phyloP scores from a whole-genome alignment of 176 grass and related monocot species.

The Secale cereale region DNA sequence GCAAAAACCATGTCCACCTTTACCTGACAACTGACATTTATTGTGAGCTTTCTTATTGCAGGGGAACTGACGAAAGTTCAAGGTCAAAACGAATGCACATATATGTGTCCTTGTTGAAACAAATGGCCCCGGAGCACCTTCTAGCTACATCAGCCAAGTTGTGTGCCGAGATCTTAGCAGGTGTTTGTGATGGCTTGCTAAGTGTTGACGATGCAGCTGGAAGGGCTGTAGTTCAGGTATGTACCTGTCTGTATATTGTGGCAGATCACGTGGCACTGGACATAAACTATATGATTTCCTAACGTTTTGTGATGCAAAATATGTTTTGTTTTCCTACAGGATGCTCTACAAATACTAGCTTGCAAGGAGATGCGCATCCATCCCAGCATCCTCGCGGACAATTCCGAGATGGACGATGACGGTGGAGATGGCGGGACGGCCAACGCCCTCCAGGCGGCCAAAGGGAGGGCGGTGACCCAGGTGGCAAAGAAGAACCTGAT shows the following conservation, averaged over 20 bases:
- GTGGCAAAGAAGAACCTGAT: slow-evolving; percentile 95
- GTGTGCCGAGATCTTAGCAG: slow-evolving; percentile 93
- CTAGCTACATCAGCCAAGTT: slow-evolving; percentile 94
- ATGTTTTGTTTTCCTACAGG: slow-evolving; percentile 32
- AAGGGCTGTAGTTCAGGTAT: slow-evolving; percentile 83
- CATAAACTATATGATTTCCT: neutral
- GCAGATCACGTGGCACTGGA: neutral
- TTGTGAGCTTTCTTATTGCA: slow-evolving; percentile 22
- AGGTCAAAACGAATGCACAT: slow-evolving; percentile 89
- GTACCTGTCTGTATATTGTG: neutral
- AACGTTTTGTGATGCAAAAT: neutral
- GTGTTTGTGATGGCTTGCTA: slow-evolving; percentile 88
- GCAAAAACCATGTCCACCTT: neutral
- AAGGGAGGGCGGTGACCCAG: slow-evolving; percentile 83
- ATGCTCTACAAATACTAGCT: slow-evolving; percentile 85
- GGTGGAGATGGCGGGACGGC: slow-evolving; percentile 29
- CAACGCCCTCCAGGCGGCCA: slow-evolving; percentile 42
- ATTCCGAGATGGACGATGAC: slow-evolving; percentile 73
- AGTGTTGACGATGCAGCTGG: slow-evolving; percentile 73
- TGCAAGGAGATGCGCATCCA: slow-evolving; percentile 99
- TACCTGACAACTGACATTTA: neutral
- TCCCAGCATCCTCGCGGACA: slow-evolving; percentile 52
- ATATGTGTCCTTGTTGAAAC: slow-evolving; percentile 89
- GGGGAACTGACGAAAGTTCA: slow-evolving; percentile 68
- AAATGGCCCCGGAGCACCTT: slow-evolving; percentile 99